Percentiles rank a stretch among this genome's conserved stretches.
Evolutionary conservation across 495 filamentous ascomycete species (phyloP).

Genomic region (Penicillium lagena): DNA sequence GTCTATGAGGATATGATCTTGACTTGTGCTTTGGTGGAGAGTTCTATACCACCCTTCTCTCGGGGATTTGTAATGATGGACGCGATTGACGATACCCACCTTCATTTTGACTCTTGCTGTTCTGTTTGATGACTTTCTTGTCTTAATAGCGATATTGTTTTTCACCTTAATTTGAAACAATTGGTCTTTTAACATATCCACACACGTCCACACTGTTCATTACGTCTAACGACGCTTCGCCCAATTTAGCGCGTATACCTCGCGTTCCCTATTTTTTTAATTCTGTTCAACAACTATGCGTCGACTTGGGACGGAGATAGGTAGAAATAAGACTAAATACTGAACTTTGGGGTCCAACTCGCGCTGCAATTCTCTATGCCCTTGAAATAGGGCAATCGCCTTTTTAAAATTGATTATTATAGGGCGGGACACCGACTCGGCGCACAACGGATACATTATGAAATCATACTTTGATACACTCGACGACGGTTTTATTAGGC

Average conservation of each 20-base stretch:
- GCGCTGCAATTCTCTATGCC: too few species aligned
- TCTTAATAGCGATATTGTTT: background rate
- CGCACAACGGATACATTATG: background rate
- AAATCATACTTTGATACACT: background rate
- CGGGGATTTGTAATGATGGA: slow-evolving; percentile 10
- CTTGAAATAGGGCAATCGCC: too few species aligned
- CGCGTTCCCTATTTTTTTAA: too few species aligned
- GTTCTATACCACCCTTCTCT: background rate
- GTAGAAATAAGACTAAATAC: too few species aligned
- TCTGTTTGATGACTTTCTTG: background rate
- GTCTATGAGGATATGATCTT: slow-evolving; percentile 13
- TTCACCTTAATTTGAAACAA: background rate
- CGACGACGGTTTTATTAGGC: background rate
- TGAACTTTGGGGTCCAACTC: too few species aligned
- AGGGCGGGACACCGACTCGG: background rate
- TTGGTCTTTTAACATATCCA: background rate
- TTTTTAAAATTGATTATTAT: background rate
- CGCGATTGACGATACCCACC: slow-evolving; percentile 33
- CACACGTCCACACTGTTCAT: too few species aligned
- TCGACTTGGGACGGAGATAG: too few species aligned
- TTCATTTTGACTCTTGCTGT: slow-evolving; percentile 14
- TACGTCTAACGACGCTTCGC: too few species aligned
- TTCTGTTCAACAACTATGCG: too few species aligned
- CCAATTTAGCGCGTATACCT: too few species aligned
- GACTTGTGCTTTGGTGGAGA: slow-evolving; percentile 5